phyloP scores from a whole-genome alignment of 176 grass and related monocot species.

The Eremochloa ophiuroides region DNA sequence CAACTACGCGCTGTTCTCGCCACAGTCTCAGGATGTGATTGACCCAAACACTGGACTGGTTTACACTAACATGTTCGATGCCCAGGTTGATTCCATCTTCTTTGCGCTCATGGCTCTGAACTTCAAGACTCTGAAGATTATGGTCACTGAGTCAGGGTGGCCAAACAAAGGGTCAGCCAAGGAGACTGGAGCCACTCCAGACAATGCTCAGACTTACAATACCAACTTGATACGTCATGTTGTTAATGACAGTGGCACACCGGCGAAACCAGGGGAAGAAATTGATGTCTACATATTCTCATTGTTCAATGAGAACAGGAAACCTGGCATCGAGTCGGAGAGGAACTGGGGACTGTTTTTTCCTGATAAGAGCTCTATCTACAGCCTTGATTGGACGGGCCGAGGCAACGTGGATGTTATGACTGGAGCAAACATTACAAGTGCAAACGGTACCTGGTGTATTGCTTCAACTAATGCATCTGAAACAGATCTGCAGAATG shows the following conservation, averaged over 20 bases:
- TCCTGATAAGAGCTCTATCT: conserved; percentile 78
- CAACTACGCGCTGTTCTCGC: conserved; percentile 70
- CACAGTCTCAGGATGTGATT: conserved; percentile 59
- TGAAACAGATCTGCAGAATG: conserved; percentile 74
- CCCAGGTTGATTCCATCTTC: conserved; percentile 86
- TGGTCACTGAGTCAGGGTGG: conserved; percentile 91
- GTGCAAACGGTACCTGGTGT: conserved; percentile 81
- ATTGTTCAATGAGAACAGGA: conserved; percentile 97
- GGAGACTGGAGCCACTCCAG: conserved; percentile 75
- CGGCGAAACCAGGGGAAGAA: conserved; percentile 74
- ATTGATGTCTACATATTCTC: conserved; percentile 96
- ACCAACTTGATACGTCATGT: conserved; percentile 83
- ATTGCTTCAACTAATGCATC: conserved; percentile 81
- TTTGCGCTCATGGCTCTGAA: conserved; percentile 86
- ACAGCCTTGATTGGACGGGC: conserved; percentile 92
- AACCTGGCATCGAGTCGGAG: conserved; percentile 85
- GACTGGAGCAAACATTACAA: conserved; percentile 84
- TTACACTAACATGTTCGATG: conserved; percentile 95
- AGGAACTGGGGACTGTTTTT: conserved; percentile 95
- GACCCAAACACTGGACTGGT: conserved; percentile 90
- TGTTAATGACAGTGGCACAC: conserved; percentile 88
- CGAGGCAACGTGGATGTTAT: conserved; percentile 80
- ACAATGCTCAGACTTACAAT: conserved; percentile 93
- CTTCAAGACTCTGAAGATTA: conserved; percentile 90
- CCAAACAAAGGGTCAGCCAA: conserved; percentile 72